Evolutionary conservation across 169 alveolate genomes (phyloP).

Genomic region (Eimeria tenella): DNA sequence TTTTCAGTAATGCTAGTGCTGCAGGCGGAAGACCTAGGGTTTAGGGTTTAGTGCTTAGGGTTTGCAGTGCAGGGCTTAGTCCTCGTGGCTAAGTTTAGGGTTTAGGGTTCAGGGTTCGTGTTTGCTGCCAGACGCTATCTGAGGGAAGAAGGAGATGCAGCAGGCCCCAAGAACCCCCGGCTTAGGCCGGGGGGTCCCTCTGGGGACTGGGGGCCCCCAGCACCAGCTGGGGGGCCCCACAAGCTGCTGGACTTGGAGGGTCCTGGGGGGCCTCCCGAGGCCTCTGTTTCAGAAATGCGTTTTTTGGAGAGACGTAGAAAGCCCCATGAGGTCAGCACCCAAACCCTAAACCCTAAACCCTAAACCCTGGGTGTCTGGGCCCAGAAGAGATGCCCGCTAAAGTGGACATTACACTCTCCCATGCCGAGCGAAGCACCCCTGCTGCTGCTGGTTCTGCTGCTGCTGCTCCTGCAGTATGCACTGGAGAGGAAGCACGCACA

Average conservation of each 20-base stretch:
- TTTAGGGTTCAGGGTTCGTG: neutral
- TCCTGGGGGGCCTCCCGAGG: neutral
- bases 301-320: neutral
- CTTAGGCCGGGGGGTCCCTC: neutral
- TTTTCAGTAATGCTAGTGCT: too few species aligned
- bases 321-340: neutral
- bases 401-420: too few species aligned
- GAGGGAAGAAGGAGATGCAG: neutral
- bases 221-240: neutral
- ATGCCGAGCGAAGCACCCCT: too few species aligned
- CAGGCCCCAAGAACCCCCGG: neutral
- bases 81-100: neutral
- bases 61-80: too few species aligned
- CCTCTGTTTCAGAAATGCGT: neutral
- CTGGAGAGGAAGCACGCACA: neutral
- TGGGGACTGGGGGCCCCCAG: neutral
- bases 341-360: conserved; percentile 21
- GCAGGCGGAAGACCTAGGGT: too few species aligned
- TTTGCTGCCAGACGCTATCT: conserved; percentile 3
- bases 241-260: neutral
- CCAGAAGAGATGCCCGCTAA: too few species aligned
- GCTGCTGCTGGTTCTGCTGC: neutral
- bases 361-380: too few species aligned
- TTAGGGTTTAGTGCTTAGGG: too few species aligned
- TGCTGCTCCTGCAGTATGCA: neutral